Evolutionary conservation across 164 flowering plant genomes (phyloP), one percentile per base, ranked within the genome.

Genomic region (Brasenia schreberi): DNA sequence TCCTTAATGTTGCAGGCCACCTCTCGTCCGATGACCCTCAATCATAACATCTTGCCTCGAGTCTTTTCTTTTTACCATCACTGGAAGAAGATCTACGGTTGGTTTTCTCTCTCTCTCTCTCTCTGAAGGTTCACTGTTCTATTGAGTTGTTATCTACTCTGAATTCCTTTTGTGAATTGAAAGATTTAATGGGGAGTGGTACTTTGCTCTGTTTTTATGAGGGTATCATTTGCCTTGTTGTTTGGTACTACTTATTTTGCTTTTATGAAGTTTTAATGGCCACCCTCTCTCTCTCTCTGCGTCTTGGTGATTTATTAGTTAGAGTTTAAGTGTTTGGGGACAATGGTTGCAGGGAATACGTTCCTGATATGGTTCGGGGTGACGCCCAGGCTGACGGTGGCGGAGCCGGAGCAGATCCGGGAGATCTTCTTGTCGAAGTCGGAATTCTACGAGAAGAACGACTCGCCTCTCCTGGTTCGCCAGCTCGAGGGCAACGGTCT

Each of bases 51-150:
- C 14, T 88, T 92, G 58, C 97, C 99, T 58, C 77, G 97, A 72
- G 99, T 90, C 59, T 87, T 95, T 71, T 80, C 99, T 59, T 95
- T 95, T 74, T 92, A 92, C 72, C 97, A 92, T 68, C 97, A 95
- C 68, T 95, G 99, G 99, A 95, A 81, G 82, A 95, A 95, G 81
- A 84, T 92, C 64, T 92, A 95, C 74, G 99, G 99, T 95, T 43
- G 10, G 17, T 18, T 68, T 68, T 52, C 18, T 12, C 43, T 63
- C 61, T 58, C 6, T 44, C 49, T 43, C 39, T 52, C 59, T 76
- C 33, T 61, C 43, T 58, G 61, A 10, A 19, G 61, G 6, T 66
- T 62, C 12, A 7, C 14, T 62, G 49, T 43, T 11, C 5, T 18
- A 18, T 61, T 42, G 59, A 5, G 23, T 62, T 23, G 43, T 43